phyloP scores from a whole-genome alignment of 1,284 basidiomycete genomes.

The Salmacisia buchloeana region DNA sequence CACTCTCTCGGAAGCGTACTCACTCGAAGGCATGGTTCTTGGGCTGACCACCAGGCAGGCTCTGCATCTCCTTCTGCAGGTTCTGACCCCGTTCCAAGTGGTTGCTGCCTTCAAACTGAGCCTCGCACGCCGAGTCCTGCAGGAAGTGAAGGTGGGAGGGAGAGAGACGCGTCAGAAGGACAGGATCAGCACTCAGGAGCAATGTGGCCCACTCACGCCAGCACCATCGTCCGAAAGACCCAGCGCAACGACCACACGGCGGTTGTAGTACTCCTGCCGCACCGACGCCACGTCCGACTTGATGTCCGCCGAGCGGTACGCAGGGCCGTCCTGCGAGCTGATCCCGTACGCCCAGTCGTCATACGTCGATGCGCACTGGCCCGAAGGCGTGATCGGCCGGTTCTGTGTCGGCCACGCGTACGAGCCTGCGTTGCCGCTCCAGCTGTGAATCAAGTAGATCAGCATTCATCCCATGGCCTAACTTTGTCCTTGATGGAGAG shows the following conservation, averaged over 20 bases:
- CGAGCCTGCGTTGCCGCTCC: conserved; percentile 29
- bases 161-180: not conserved
- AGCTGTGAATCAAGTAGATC: conserved; percentile 2
- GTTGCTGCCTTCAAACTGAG: conserved; percentile 32
- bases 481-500: not conserved
- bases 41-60: conserved; percentile 28
- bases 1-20: not conserved
- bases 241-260: conserved; percentile 8
- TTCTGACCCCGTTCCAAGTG: conserved; percentile 37
- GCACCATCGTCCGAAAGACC: conserved; percentile 8
- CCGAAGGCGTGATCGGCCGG: conserved; percentile 10
- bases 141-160: not conserved
- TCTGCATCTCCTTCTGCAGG: conserved; percentile 16
- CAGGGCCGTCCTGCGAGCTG: conserved; percentile 8
- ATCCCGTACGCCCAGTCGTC: conserved; percentile 20
- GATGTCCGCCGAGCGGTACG: conserved; percentile 10
- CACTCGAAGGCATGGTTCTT: conserved; percentile 17
- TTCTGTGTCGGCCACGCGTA: conserved; percentile 16
- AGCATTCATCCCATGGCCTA: not conserved
- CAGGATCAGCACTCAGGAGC: too few species aligned
- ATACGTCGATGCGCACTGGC: not conserved
- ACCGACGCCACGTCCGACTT: conserved; percentile 6
- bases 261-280: not conserved
- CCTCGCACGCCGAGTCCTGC: conserved; percentile 23
- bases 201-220: not conserved